phyloP scores from a whole-genome alignment of 352 stramenopile genomes.

The Globisporangium nagaii region DNA sequence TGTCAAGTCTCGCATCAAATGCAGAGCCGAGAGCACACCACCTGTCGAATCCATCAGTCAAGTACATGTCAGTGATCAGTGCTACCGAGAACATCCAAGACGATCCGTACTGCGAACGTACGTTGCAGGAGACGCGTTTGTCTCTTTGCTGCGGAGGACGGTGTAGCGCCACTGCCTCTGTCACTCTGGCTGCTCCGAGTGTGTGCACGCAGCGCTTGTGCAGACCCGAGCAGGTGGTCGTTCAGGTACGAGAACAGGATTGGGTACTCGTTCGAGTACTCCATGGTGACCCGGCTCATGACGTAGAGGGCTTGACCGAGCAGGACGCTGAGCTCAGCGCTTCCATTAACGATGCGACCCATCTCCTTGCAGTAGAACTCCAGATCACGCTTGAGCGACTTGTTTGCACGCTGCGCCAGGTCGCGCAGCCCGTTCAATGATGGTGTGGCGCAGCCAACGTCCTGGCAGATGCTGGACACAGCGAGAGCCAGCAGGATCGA shows the following conservation, averaged over 20 bases:
- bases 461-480: conserved; percentile 21
- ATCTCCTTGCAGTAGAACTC: conserved; percentile 82
- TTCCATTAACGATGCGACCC: conserved; percentile 19
- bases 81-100: neutral
- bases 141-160: neutral
- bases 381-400: conserved; percentile 55
- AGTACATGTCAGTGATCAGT: neutral
- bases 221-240: conserved; percentile 21
- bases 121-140: conserved; percentile 21
- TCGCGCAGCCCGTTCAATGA: neutral
- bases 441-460: neutral
- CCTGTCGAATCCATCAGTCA: conserved; percentile 12
- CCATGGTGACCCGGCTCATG: conserved; percentile 39
- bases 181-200: neutral
- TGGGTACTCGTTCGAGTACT: conserved; percentile 40
- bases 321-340: conserved; percentile 22
- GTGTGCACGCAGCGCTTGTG: conserved; percentile 15
- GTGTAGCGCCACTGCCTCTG: neutral
- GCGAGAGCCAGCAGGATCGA: conserved; percentile 26
- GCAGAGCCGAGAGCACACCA: conserved; percentile 27
- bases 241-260: conserved; percentile 48
- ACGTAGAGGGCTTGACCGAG: conserved; percentile 39
- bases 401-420: conserved; percentile 13
- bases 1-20: conserved; percentile 40
- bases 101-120: conserved; percentile 14